Evolutionary conservation across 1,284 basidiomycete species (phyloP), one percentile per base, ranked within the genome.

Genomic region (Caloboletus firmus): DNA sequence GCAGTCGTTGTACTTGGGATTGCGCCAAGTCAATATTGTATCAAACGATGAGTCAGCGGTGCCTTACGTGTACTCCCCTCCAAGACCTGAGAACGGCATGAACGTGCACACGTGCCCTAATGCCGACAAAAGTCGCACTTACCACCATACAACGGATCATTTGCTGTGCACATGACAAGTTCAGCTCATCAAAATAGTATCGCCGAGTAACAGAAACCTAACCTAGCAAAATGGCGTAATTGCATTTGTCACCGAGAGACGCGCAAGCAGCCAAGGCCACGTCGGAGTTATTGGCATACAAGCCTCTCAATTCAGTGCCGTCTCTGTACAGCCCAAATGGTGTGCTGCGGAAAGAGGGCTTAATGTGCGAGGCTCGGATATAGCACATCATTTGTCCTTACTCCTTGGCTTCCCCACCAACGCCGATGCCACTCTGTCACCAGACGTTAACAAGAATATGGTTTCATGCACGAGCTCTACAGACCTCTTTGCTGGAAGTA

Each of bases 71-170:
- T 91, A 92, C 60, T 86, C 82, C 9, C 91, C 91, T 6, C 91
- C 91, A 13, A 93, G 75, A 5, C 88, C 87, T 88, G 54, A 37
- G 8, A 32, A 45, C 36, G 46, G 17, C 30, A 32, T 53, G 32
- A 59, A 45, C 20, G 9, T 42, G 13, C 39, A 5, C 26, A 42
- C 20, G 6, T 39, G 37, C 36, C 34, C 20, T 24, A 12, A 40
- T 43, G 13, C 24, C 39, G 3, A 40, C n/a, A 15, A 13, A 18
- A 22, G 46, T 57, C 15, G 24, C 17, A 54, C 78, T 53, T 65
- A 85, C 91, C 91, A 56, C 91, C 91, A 60, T 93, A 93, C 5
- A 89, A 70, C 9, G 86, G 85, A 67, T 92, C 89, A 62, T 93
- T 93, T 12, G 86, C 88, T 90, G 35, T 28, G 34, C 47, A 42